Conservation (phyloP, 805 yeast genomes). For the Wickerhamomyces bisporus region DNA sequence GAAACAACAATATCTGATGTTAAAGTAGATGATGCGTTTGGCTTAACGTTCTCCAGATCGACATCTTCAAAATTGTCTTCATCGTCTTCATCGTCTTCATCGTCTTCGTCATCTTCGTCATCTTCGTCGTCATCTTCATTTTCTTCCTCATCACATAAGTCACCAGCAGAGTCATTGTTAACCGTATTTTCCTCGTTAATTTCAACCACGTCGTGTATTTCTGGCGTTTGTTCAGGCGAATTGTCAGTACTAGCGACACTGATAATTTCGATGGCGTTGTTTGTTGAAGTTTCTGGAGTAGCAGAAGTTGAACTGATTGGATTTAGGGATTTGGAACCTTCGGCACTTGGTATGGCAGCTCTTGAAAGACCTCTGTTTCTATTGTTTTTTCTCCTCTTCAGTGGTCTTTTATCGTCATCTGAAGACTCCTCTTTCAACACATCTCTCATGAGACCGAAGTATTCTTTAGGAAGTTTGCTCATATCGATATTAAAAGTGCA, state of each 20-base stretch:
- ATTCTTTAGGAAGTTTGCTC: conserved; percentile 19
- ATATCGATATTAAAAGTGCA: conserved; percentile 3
- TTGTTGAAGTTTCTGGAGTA: background rate
- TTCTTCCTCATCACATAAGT: conserved; percentile 9
- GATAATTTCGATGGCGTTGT: conserved; percentile 1
- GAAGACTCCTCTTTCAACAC: conserved; percentile 7
- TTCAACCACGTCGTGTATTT: too few relatives aligned
- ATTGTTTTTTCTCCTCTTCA: conserved; percentile 14
- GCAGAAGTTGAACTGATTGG: background rate
- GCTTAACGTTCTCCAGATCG: conserved; percentile 17
- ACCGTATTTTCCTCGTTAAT: background rate
- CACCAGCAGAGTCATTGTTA: conserved; percentile 1
- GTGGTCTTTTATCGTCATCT: conserved; percentile 6
- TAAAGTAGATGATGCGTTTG: conserved; percentile 15
- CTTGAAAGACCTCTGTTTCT: background rate
- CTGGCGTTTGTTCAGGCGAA: too few relatives aligned
- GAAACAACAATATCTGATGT: conserved; percentile 14
- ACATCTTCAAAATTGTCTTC: conserved; percentile 23
- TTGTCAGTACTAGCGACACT: background rate
- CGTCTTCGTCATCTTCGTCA: conserved; percentile 36
- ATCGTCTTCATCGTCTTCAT: conserved; percentile 26
- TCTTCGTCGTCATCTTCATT: conserved; percentile 12
- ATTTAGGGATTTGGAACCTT: background rate
- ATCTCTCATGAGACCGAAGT: conserved; percentile 16
- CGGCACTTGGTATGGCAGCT: background rate